Evolutionary conservation across 2,329 filamentous ascomycete species (phyloP).

Genomic region (Trichoderma guizhouense): DNA sequence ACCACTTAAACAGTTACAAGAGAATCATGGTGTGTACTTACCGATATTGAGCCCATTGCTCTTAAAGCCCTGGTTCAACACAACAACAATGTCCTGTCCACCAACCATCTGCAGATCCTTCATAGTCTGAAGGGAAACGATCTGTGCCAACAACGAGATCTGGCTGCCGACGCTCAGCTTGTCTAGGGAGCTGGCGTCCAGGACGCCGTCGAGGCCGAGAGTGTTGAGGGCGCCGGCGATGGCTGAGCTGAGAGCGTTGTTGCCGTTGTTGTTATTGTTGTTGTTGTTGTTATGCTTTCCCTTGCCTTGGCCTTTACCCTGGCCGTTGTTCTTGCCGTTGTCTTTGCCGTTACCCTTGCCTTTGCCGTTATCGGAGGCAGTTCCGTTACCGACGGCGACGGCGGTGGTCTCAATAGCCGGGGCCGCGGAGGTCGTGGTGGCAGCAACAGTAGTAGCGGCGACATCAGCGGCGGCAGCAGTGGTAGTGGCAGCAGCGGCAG

Average conservation of each 20-base stretch:
- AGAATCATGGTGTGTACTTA: not conserved
- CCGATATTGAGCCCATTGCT: constrained; percentile 23
- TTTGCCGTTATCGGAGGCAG: constrained; percentile 14
- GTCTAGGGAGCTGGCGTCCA: constrained; percentile 28
- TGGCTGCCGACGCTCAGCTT: constrained; percentile 29
- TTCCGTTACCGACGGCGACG: not conserved
- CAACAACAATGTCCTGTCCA: constrained; percentile 23
- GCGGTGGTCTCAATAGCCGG: not conserved
- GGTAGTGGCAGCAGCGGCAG: not conserved
- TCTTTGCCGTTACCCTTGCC: constrained; percentile 19
- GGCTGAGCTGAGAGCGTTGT: constrained; percentile 20
- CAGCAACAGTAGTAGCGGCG: not conserved
- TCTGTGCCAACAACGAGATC: constrained; percentile 26
- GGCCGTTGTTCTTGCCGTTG: not conserved
- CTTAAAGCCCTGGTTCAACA: constrained; percentile 26
- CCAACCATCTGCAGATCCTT: constrained; percentile 25
- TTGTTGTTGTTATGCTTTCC: not conserved
- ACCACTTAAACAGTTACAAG: not conserved
- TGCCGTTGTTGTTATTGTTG: constrained; percentile 23
- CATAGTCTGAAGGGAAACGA: constrained; percentile 29
- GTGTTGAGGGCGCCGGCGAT: constrained; percentile 27
- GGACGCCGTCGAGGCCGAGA: constrained; percentile 28
- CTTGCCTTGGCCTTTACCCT: not conserved
- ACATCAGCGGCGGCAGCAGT: not conserved
- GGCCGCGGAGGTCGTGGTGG: not conserved